phyloP scores from a whole-genome alignment of 257 asterid species.

The Petunia secreta region DNA sequence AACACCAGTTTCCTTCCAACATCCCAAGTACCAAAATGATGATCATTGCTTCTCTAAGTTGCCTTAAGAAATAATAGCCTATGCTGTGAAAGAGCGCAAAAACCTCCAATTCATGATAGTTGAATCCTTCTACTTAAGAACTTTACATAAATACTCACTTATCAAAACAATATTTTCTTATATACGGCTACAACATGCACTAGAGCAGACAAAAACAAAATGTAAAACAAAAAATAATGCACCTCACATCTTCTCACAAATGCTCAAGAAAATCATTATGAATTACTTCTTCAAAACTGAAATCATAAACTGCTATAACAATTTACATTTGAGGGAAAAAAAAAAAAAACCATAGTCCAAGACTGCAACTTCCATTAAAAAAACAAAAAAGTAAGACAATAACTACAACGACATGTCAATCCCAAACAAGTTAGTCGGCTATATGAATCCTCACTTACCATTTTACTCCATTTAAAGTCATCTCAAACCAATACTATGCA shows the following conservation, averaged over 20 bases:
- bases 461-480: too few relatives aligned
- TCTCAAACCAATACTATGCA: too few relatives aligned
- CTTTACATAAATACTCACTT: background rate
- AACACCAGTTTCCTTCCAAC: background rate
- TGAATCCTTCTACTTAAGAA: background rate
- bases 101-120: too few relatives aligned
- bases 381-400: too few relatives aligned
- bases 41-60: background rate
- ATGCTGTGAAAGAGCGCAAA: background rate
- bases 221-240: background rate
- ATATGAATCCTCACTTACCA: too few relatives aligned
- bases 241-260: background rate
- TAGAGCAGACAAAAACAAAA: background rate
- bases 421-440: too few relatives aligned
- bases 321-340: too few relatives aligned
- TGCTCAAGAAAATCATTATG: background rate
- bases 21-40: background rate
- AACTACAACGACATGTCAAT: background rate
- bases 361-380: background rate
- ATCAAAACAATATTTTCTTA: background rate
- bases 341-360: too few relatives aligned
- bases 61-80: background rate
- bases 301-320: background rate
- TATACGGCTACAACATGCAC: slow-evolving; percentile 4
- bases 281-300: background rate